phyloP scores from a whole-genome alignment of 2,329 filamentous ascomycete genomes.

The Colletotrichum sojae region DNA sequence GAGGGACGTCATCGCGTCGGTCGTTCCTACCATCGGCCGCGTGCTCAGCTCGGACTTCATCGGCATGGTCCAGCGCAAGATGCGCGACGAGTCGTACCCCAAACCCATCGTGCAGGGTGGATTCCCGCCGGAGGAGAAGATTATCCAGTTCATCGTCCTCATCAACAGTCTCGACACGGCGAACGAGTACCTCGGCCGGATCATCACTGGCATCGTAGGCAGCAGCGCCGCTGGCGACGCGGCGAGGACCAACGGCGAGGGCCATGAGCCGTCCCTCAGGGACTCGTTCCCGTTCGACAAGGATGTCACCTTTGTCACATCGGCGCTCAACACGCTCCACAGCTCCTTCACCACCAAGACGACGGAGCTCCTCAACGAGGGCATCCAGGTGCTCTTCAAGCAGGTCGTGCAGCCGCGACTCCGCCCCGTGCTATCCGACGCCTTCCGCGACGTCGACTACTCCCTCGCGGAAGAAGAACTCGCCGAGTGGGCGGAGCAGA shows the following conservation, averaged over 20 bases:
- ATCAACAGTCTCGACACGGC: conserved; percentile 97
- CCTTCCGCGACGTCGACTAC: conserved; percentile 95
- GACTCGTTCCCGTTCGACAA: conserved; percentile 85
- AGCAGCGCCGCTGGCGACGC: conserved; percentile 56
- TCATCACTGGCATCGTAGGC: conserved; percentile 78
- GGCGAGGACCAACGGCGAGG: conserved; percentile 47
- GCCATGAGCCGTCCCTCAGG: conserved; percentile 62
- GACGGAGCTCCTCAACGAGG: conserved; percentile 85
- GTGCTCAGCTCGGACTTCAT: conserved; percentile 92
- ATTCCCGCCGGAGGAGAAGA: conserved; percentile 88
- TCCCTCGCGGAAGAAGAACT: conserved; percentile 75
- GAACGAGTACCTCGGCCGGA: conserved; percentile 90
- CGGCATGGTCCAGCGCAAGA: conserved; percentile 96
- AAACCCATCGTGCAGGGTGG: conserved; percentile 83
- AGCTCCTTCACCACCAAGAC: conserved; percentile 83
- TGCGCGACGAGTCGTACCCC: conserved; percentile 96
- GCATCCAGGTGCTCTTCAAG: conserved; percentile 87
- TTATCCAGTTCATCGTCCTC: conserved; percentile 90
- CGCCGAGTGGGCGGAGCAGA: conserved; percentile 67
- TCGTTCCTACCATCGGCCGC: conserved; percentile 83
- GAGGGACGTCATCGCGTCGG: conserved; percentile 80
- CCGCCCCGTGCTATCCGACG: conserved; percentile 86
- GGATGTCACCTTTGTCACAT: conserved; percentile 79
- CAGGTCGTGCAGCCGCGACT: conserved; percentile 89
- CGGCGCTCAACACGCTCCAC: conserved; percentile 78